Percentiles rank a stretch among this genome's conserved stretches.
Conservation (phyloP, 2,329 filamentous ascomycete species). For the Aspergillus fumigatiaffinis region DNA sequence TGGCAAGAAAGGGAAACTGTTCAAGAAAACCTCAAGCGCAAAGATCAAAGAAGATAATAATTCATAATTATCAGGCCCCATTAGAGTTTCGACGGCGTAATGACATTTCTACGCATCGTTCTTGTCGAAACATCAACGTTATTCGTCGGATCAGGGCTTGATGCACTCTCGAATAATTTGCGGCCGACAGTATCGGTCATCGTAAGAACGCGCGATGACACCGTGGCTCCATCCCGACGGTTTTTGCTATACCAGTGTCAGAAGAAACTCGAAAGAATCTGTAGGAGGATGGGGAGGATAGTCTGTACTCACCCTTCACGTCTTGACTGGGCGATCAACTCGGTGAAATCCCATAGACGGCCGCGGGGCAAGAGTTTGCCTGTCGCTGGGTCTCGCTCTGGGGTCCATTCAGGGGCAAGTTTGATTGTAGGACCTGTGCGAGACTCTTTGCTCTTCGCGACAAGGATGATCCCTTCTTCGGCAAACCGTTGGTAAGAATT, state of each 20-base stretch:
- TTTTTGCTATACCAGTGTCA: slow-evolving; percentile 60
- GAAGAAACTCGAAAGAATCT: neutral
- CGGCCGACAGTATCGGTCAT: slow-evolving; percentile 71
- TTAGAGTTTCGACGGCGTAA: slow-evolving; percentile 33
- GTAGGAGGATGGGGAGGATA: neutral
- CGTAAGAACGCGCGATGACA: slow-evolving; percentile 73
- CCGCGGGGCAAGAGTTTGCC: slow-evolving; percentile 65
- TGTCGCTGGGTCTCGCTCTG: slow-evolving; percentile 59
- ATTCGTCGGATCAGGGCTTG: slow-evolving; percentile 20
- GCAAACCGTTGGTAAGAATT: slow-evolving; percentile 86
- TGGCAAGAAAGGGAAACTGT: neutral
- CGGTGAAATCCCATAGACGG: slow-evolving; percentile 85
- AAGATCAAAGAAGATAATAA: neutral
- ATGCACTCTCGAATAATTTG: slow-evolving; percentile 55
- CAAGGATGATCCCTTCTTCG: slow-evolving; percentile 81
- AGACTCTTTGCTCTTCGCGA: slow-evolving; percentile 62
- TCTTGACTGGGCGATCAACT: slow-evolving; percentile 75
- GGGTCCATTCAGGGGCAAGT: slow-evolving; percentile 71
- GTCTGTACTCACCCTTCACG: slow-evolving; percentile 63
- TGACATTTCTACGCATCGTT: slow-evolving; percentile 34
- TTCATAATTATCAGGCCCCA: neutral
- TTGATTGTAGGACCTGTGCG: slow-evolving; percentile 48
- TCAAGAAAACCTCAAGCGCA: neutral
- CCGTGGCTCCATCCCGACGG: slow-evolving; percentile 84
- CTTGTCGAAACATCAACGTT: slow-evolving; percentile 32